phyloP scores from a whole-genome alignment of 768 basidiomycete species.

The Cystobasidium onofrii region DNA sequence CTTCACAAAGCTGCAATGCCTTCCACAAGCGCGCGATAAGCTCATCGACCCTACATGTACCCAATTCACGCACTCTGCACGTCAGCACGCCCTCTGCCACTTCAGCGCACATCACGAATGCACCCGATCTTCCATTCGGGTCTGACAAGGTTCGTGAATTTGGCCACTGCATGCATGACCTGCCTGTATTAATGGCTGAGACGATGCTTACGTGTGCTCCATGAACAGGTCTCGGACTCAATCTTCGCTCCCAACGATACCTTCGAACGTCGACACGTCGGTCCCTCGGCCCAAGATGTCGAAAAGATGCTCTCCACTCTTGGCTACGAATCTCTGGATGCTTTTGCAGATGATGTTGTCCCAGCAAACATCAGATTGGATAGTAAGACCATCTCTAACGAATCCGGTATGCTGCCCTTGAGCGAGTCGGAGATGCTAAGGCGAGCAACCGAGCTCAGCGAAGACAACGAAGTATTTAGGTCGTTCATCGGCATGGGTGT shows the following conservation, averaged over 20 bases:
- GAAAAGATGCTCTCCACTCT: constrained; percentile 70
- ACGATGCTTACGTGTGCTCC: neutral
- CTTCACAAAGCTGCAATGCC: neutral
- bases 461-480: constrained; percentile 69
- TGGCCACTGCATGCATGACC: neutral
- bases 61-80: neutral
- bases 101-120: constrained; percentile 15
- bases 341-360: constrained; percentile 73
- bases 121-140: constrained; percentile 7
- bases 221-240: neutral
- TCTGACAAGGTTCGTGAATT: neutral
- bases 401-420: constrained; percentile 58
- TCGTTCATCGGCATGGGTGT: constrained; percentile 98
- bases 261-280: constrained; percentile 83
- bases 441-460: constrained; percentile 68
- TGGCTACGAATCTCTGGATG: constrained; percentile 79
- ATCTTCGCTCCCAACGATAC: constrained; percentile 81
- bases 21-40: neutral
- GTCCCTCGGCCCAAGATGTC: constrained; percentile 75
- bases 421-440: constrained; percentile 77
- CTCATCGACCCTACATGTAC: neutral
- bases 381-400: constrained; percentile 56
- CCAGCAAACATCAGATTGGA: constrained; percentile 68
- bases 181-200: neutral
- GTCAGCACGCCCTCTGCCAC: neutral